These are phyloP conservation scores for Eucalyptus urophylla DNA, from an alignment of 345 rosid genomes.

Conservation along the genomic window DNA sequence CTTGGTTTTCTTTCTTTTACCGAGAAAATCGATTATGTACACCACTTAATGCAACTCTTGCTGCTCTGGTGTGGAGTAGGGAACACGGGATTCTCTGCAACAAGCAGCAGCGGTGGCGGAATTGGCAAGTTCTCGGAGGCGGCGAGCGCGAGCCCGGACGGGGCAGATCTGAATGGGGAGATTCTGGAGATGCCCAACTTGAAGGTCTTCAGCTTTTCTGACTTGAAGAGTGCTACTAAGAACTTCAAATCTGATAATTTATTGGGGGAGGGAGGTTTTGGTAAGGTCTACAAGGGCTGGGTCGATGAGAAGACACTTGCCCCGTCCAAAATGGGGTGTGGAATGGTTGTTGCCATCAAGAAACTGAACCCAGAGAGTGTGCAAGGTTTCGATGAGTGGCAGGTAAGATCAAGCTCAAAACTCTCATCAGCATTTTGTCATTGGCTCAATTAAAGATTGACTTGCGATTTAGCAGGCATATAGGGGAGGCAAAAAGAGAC, in stretches of 20 bases:
- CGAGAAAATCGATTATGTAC: not conserved
- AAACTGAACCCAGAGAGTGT: slow-evolving; percentile 50
- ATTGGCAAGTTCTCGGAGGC: not conserved
- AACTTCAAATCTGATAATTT: slow-evolving; percentile 49
- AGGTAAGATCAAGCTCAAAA: slow-evolving; percentile 11
- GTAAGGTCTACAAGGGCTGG: slow-evolving; percentile 83
- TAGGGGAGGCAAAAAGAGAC: not conserved
- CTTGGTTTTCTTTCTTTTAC: not conserved
- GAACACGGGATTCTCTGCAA: not conserved
- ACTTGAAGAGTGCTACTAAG: slow-evolving; percentile 47
- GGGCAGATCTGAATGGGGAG: not conserved
- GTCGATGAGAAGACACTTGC: slow-evolving; percentile 42
- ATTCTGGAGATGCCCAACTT: slow-evolving; percentile 25
- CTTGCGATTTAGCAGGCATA: not conserved
- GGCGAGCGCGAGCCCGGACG: not conserved
- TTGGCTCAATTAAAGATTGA: not conserved
- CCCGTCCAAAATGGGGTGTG: slow-evolving; percentile 47
- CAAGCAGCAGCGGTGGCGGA: not conserved
- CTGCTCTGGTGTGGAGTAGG: not conserved
- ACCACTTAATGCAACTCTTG: not conserved
- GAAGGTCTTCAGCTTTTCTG: slow-evolving; percentile 45
- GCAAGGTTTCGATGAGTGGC: slow-evolving; percentile 82
- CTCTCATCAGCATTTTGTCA: not conserved
- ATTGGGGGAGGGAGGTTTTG: slow-evolving; percentile 83
- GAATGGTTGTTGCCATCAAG: slow-evolving; percentile 69